phyloP scores from a whole-genome alignment of 129 eudicot genomes.

The Artemisia tridentata region DNA sequence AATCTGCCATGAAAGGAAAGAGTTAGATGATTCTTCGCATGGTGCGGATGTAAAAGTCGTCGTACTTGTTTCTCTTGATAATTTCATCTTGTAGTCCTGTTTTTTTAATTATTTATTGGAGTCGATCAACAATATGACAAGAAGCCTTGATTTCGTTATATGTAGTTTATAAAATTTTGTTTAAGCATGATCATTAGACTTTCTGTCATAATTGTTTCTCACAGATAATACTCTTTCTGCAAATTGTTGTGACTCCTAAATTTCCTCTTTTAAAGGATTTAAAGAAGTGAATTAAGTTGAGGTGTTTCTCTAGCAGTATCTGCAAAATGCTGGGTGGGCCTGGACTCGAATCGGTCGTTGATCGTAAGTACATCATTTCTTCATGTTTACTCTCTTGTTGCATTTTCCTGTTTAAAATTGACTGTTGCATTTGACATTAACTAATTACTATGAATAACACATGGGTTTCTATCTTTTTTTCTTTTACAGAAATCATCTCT shows the following conservation, averaged over 20 bases:
- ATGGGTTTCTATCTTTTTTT: not conserved
- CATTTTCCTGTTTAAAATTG: not conserved
- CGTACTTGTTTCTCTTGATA: not conserved
- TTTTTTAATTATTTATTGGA: not conserved
- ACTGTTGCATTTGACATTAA: not conserved
- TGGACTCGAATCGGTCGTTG: conserved; percentile 55
- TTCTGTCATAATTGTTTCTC: not conserved
- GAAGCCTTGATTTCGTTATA: not conserved
- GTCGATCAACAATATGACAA: not conserved
- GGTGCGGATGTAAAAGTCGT: not conserved
- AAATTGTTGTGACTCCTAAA: not conserved
- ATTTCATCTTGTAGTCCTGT: not conserved
- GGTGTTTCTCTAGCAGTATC: not conserved
- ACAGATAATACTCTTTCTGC: not conserved
- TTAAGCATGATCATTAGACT: not conserved
- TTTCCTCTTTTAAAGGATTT: conserved; percentile 17
- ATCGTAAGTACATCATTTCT: conserved; percentile 38
- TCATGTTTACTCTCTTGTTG: not conserved
- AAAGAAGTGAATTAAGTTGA: conserved; percentile 5
- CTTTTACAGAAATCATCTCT: conserved; percentile 62
- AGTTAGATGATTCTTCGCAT: not conserved
- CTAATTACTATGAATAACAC: not conserved
- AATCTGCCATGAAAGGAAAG: not conserved
- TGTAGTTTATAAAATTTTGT: not conserved
- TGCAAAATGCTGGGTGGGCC: conserved; percentile 42